Evolutionary conservation across 352 stramenopile species (phyloP).

Genomic region (Globisporangium echinulatum): DNA sequence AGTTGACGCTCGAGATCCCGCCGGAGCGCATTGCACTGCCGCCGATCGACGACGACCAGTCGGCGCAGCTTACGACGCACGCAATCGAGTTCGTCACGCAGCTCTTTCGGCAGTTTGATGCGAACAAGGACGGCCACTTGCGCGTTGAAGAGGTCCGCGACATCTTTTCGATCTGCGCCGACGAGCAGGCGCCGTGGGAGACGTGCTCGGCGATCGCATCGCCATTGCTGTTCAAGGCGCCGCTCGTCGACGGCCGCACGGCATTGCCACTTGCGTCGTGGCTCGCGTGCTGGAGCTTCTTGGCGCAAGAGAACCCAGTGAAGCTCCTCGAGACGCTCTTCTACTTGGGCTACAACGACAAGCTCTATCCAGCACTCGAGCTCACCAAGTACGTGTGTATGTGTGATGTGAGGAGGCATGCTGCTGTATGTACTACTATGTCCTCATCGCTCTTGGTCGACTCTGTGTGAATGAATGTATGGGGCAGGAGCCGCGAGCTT

Average conservation of each 20-base stretch:
- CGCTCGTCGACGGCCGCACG: conserved; percentile 41
- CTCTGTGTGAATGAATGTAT: neutral
- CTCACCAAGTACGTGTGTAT: conserved; percentile 44
- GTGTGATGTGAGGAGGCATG: conserved; percentile 1
- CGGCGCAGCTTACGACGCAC: conserved; percentile 63
- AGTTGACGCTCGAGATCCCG: conserved; percentile 72
- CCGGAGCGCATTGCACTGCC: conserved; percentile 49
- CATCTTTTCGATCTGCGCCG: conserved; percentile 82
- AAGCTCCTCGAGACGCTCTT: conserved; percentile 75
- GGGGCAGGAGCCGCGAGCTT: conserved; percentile 31
- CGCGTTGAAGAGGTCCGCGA: conserved; percentile 56
- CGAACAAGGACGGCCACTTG: conserved; percentile 75
- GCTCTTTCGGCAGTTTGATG: conserved; percentile 79
- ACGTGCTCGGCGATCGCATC: conserved; percentile 52
- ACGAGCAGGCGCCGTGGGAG: conserved; percentile 59
- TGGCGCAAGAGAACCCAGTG: conserved; percentile 69
- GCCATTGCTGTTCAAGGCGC: conserved; percentile 49
- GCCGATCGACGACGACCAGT: conserved; percentile 61
- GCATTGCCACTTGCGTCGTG: conserved; percentile 52
- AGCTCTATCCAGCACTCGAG: conserved; percentile 53
- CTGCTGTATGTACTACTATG: neutral
- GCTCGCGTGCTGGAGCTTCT: conserved; percentile 66
- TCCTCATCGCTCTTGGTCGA: no score
- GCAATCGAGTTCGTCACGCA: conserved; percentile 67
- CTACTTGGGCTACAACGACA: conserved; percentile 80